Base-by-base conservation (phyloP, 352 stramenopile species). In the Aphanomyces astaci region DNA sequence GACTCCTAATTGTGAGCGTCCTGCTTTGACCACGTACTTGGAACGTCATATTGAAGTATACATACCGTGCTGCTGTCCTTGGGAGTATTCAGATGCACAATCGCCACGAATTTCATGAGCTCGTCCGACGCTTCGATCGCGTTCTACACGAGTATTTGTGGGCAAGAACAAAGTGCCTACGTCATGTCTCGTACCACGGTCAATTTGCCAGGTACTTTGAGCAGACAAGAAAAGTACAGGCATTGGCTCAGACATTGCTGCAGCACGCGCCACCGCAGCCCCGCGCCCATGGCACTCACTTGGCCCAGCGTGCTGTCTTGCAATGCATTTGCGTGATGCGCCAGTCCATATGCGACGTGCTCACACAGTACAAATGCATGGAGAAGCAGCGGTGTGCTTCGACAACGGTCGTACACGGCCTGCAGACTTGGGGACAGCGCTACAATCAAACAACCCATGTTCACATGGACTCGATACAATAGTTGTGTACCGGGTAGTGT, bases 21-120 rank as follows among this genome's bases (percentile, higher is more conserved):
- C 7, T 43, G n/a, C n/a, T n/a, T n/a, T n/a, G n/a, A n/a, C n/a
- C n/a, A n/a, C n/a, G n/a, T n/a, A n/a, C n/a, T n/a, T n/a, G n/a
- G n/a, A n/a, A n/a, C n/a, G n/a, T n/a, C n/a, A n/a, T n/a, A n/a
- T n/a, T n/a, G n/a, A n/a, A n/a, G n/a, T n/a, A n/a, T n/a, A n/a
- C n/a, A n/a, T n/a, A n/a, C n/a, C n/a, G n/a, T n/a, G n/a, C n/a
- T n/a, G 45, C 45, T 25, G 45, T 53, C 45, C 19, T 32, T 59
- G 25, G 36, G 75, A 71, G 89, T 77, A 49, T 94, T 92, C 27
- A 94, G 72, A 62, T 94, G 84, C 75, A 92, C 87, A 17, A 94
- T 59, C 63, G 82, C 82, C 56, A 94, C 63, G 30, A 75, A 73
- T 36, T 81, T 79, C 71, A 94, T 78, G 30, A 92, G 81, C 2